These are phyloP conservation scores for Obelidium mucronatum DNA, from an alignment of 192 early-diverging fungal genomes.

Conservation along the genomic window DNA sequence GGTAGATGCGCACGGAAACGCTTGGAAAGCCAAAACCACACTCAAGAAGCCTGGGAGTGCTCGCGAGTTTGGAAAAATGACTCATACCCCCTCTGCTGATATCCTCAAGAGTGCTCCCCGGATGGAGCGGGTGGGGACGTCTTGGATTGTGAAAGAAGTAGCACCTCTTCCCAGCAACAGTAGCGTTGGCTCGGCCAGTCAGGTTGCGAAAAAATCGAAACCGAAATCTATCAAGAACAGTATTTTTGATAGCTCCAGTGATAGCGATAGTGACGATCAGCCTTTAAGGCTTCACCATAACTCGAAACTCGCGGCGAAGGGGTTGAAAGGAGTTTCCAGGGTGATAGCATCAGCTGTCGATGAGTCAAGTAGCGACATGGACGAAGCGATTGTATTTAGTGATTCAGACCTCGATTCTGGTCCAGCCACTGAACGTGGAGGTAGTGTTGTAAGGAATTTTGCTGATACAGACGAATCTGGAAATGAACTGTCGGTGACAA, in stretches of 20 bases:
- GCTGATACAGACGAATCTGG: neutral
- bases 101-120: neutral
- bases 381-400: neutral
- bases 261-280: neutral
- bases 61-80: constrained; percentile 20
- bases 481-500: neutral
- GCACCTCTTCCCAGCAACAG: neutral
- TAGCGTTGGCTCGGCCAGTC: too few species aligned
- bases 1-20: constrained; percentile 21
- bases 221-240: neutral
- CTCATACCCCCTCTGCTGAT: neutral
- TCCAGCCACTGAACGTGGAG: neutral
- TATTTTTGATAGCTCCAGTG: constrained; percentile 4
- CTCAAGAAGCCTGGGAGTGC: neutral
- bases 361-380: constrained; percentile 5
- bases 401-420: too few species aligned
- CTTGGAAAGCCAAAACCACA: constrained; percentile 21
- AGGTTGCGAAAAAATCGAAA: too few species aligned
- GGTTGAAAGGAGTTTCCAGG: too few species aligned
- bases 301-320: neutral
- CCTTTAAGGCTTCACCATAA: neutral
- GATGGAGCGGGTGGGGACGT: neutral
- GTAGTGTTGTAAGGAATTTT: neutral
- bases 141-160: constrained; percentile 14
- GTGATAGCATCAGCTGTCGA: too few species aligned